Percentiles rank a stretch among this genome's conserved stretches.
Conservation (phyloP, 352 stramenopile genomes). For the Phytophthora melonis region DNA sequence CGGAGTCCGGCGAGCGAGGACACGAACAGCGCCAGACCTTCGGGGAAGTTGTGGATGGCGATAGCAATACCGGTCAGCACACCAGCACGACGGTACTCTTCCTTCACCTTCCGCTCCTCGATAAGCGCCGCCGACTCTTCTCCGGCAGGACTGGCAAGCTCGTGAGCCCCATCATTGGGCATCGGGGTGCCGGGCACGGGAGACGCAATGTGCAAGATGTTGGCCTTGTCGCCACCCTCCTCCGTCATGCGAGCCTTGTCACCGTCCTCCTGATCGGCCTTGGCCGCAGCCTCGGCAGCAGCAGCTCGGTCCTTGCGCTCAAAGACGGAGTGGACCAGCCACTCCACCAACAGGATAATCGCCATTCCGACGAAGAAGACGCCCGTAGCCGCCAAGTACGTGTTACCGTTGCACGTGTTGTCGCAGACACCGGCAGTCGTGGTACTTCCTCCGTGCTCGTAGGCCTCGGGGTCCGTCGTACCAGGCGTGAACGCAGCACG, state of each 20-base stretch:
- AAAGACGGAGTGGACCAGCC: constrained; percentile 64
- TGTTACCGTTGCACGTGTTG: constrained; percentile 64
- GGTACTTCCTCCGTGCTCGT: constrained; percentile 61
- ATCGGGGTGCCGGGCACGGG: not conserved
- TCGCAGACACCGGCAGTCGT: constrained; percentile 55
- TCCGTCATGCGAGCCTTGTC: constrained; percentile 18
- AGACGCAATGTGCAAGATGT: not conserved
- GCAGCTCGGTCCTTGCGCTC: constrained; percentile 23
- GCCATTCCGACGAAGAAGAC: constrained; percentile 66
- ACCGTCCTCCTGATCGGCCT: constrained; percentile 12
- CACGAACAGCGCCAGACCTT: constrained; percentile 96
- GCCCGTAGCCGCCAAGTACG: constrained; percentile 60
- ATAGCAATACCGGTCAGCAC: constrained; percentile 95
- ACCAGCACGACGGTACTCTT: constrained; percentile 83
- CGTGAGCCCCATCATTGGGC: not conserved
- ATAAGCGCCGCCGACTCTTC: constrained; percentile 1
- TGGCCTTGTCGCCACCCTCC: not conserved
- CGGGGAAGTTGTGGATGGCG: constrained; percentile 98
- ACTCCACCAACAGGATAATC: constrained; percentile 78
- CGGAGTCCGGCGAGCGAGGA: constrained; percentile 90
- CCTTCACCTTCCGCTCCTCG: constrained; percentile 33
- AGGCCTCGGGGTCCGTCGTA: constrained; percentile 64
- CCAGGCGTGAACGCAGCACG: constrained; percentile 61
- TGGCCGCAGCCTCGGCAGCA: constrained; percentile 11
- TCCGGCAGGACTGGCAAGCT: constrained; percentile 1